These are phyloP conservation scores for Penicillium verhagenii DNA, from an alignment of 495 filamentous ascomycete species.

Conservation along the genomic window DNA sequence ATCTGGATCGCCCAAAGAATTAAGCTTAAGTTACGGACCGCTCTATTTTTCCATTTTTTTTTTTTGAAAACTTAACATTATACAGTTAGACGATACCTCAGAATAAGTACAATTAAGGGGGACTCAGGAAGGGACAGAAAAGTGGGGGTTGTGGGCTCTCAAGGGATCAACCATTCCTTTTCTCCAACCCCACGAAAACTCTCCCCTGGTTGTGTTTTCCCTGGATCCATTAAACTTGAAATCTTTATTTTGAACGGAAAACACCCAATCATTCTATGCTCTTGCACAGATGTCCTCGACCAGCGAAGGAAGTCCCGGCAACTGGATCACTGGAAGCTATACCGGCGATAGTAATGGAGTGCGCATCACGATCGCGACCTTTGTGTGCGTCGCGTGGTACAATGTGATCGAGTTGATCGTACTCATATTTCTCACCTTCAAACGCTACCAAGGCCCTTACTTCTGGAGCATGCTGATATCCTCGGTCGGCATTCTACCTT, in stretches of 20 bases:
- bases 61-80: not conserved
- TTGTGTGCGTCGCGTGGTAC: conserved; percentile 37
- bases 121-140: not conserved
- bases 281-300: conserved; percentile 19
- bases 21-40: not conserved
- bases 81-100: too few species aligned
- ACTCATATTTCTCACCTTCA: conserved; percentile 44
- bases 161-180: not conserved
- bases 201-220: not conserved
- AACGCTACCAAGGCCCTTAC: conserved; percentile 38
- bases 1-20: not conserved
- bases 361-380: conserved; percentile 39
- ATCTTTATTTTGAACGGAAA: not conserved
- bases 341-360: conserved; percentile 25
- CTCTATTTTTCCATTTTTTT: not conserved
- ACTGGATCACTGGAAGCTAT: conserved; percentile 32
- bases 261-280: not conserved
- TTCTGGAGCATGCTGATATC: conserved; percentile 43
- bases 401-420: conserved; percentile 40
- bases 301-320: conserved; percentile 24
- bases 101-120: too few species aligned
- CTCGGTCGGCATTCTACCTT: conserved; percentile 31
- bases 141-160: not conserved
- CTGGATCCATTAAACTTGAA: not conserved
- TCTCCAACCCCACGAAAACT: conserved; percentile 8